Base-by-base conservation (phyloP, 768 basidiomycete genomes). In the Kwoniella bestiolae region DNA sequence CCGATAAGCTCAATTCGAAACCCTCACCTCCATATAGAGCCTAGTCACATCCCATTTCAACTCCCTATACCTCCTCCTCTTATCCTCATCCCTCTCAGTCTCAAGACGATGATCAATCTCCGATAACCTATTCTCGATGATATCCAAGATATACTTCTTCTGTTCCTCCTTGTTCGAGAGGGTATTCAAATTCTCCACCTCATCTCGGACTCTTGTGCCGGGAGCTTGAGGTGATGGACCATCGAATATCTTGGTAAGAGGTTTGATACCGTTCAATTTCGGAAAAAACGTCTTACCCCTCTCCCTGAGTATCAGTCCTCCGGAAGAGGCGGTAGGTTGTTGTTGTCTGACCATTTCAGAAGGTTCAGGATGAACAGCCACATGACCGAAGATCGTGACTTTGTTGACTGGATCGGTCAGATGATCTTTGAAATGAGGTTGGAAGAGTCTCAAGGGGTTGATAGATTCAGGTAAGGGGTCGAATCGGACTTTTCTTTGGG, bases 261-360 rank as follows among this genome's bases (percentile, higher is more conserved):
- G 23, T 47, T 21, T 47, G 11, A 47, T 14, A 18, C 25, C 21
- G n/a, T n/a, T 9, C 46, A 47, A 47, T 47, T 25, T 47, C 11
- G 46, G 46, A 47, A 47, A 47, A 47, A 9, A 47, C 25, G 46
- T 47, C 23, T 25, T 47, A 41, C 38, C 46, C n/a, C 46, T 21
- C 9, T 47, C 25, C 46, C 11, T 47, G 23, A n/a, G n/a, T n/a
- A n/a, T n/a, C n/a, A n/a, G n/a, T 41, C 5, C 38, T 41, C 18
- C 38, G 38, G 5, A 9, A 18, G 12, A 14, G 11, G 18, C 1
- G 5, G 5, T 41, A 14, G 4, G 14, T 41, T 41, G 38, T 41
- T 11, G 14, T 41, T 18, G 38, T 41, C 5, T 11, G 18, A 41
- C 3, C 12, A 41, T 11, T 14, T 41, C 38, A 41, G 12, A 11